Evolutionary conservation across 2,329 filamentous ascomycete genomes (phyloP).

Genomic region (Hortaea sp.): DNA sequence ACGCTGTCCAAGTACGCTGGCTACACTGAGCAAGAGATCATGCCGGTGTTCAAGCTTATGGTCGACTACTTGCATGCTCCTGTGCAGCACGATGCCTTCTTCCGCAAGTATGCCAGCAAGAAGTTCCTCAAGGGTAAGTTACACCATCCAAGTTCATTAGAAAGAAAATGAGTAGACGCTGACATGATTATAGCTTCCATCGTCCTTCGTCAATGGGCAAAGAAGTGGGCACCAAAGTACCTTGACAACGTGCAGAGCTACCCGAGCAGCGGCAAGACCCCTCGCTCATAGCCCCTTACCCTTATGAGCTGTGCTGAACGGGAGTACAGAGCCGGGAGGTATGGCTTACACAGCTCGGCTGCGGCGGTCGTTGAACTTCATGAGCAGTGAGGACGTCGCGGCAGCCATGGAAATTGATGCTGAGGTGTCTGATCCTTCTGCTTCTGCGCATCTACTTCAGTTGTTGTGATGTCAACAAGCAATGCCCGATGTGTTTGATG

Average conservation of each 20-base stretch:
- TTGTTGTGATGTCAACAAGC: too few species aligned
- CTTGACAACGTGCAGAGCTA: conserved; percentile 18
- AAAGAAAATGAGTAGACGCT: conserved; percentile 16
- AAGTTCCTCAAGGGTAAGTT: conserved; percentile 91
- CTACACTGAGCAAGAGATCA: conserved; percentile 85
- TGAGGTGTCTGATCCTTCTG: too few species aligned
- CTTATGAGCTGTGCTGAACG: conserved; percentile 7
- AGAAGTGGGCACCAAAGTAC: conserved; percentile 36
- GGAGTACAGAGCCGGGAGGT: conserved; percentile 3
- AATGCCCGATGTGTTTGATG: too few species aligned
- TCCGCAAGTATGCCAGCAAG: conserved; percentile 99
- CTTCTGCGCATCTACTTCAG: too few species aligned
- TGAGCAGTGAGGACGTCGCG: too few species aligned
- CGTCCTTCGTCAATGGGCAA: conserved; percentile 84
- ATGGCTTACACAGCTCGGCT: neutral
- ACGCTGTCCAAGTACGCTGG: conserved; percentile 86
- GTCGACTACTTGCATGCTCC: conserved; percentile 90
- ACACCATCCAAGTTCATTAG: conserved; percentile 1
- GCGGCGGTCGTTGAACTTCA: neutral
- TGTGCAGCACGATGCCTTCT: conserved; percentile 91
- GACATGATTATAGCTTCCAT: conserved; percentile 60
- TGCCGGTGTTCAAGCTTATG: conserved; percentile 88
- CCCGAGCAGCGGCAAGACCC: conserved; percentile 21
- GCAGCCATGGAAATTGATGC: too few species aligned
- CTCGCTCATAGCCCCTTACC: conserved; percentile 17